Evolutionary conservation across 208 protist genomes (phyloP).

Genomic region (Wallacemonas rigidus): DNA sequence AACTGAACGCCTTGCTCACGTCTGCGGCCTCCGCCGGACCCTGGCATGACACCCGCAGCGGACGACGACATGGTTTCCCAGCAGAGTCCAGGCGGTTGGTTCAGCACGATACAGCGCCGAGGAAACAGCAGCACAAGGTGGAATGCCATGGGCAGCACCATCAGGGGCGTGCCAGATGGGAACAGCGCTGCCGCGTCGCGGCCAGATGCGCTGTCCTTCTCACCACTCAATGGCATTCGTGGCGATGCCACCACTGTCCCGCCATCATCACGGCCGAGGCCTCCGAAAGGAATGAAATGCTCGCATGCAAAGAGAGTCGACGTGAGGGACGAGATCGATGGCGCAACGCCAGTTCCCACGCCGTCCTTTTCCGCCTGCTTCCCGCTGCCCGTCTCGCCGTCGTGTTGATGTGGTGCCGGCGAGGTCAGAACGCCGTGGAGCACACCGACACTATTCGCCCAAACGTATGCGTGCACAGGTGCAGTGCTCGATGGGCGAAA

Average conservation of each 20-base stretch:
- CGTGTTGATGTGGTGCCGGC: background rate
- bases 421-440: conserved; percentile 59
- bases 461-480: conserved; percentile 57
- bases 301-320: conserved; percentile 19
- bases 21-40: background rate
- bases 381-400: too few species aligned
- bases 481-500: conserved; percentile 36
- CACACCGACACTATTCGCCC: conserved; percentile 48
- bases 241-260: too few species aligned
- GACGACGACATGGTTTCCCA: conserved; percentile 32
- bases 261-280: background rate
- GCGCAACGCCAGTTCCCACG: too few species aligned
- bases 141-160: conserved; percentile 90
- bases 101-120: conserved; percentile 74
- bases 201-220: background rate
- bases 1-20: conserved; percentile 28
- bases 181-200: conserved; percentile 8
- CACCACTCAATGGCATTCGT: too few species aligned
- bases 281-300: conserved; percentile 24
- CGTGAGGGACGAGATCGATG: background rate
- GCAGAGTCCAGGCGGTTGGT: conserved; percentile 76
- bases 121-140: conserved; percentile 93
- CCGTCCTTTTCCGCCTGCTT: too few species aligned
- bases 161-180: conserved; percentile 24
- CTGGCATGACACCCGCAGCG: background rate